Evolutionary conservation across 306 rosid genomes (phyloP).

Genomic region (Quercus suber): DNA sequence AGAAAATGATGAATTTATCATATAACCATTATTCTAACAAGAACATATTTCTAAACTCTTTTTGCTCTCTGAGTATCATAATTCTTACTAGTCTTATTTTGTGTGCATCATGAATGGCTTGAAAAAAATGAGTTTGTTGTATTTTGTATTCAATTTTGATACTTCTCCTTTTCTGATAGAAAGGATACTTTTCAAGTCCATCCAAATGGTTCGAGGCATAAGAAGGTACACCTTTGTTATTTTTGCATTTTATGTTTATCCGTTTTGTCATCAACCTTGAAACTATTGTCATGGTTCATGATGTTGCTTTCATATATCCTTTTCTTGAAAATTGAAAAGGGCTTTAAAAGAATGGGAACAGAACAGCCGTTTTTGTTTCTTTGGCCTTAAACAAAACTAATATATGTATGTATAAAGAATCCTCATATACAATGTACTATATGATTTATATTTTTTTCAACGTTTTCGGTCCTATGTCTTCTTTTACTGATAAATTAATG

Average conservation of each 20-base stretch:
- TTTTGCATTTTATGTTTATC: constrained; percentile 1
- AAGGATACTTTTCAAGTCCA: constrained; percentile 40
- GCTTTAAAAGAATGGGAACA: background rate
- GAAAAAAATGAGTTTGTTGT: constrained; percentile 16
- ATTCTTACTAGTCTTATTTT: background rate
- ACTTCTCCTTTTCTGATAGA: constrained; percentile 30
- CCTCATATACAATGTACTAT: background rate
- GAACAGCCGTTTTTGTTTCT: background rate
- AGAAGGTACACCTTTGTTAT: constrained; percentile 44
- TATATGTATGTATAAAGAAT: background rate
- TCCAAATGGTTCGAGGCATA: constrained; percentile 38
- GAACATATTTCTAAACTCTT: background rate
- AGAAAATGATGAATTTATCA: too few relatives aligned
- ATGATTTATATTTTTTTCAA: background rate
- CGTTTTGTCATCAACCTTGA: constrained; percentile 6
- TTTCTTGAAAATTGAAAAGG: background rate
- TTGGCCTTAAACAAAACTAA: background rate
- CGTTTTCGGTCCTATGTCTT: background rate
- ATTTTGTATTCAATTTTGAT: constrained; percentile 8
- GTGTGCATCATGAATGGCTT: constrained; percentile 8
- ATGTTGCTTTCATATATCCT: background rate
- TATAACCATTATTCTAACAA: too few relatives aligned
- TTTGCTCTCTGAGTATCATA: background rate
- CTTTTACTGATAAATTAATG: background rate
- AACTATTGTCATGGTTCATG: background rate